Evolutionary conservation across 768 basidiomycete species (phyloP), one percentile per base, ranked within the genome.

Genomic region (Boletus sensibilis): DNA sequence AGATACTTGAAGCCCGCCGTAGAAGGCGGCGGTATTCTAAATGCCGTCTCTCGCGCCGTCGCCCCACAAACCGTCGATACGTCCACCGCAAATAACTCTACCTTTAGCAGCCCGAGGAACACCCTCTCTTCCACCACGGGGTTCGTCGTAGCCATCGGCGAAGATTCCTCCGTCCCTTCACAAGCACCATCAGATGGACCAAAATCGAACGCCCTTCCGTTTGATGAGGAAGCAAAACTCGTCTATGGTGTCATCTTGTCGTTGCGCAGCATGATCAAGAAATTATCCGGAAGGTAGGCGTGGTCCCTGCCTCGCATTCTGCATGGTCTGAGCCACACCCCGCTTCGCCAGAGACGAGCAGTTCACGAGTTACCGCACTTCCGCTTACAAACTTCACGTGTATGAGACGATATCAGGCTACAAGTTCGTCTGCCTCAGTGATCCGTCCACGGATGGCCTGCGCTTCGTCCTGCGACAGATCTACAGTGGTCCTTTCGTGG

Each of bases 181-280:
- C 63, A 57, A 10, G 5, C 67, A 25, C 43, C 49, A 10, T 21
- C 51, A 0, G 65, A 66, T 2, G 21, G 46, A 1, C 62, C 76
- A n/a, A 60, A 68, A 29, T 75, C 79, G 11, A 82, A 75, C 58
- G 78, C 83, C 4, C 76, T 99, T 20, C 79, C 96, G 7, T 98
- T 99, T 63, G 97, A 99, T 67, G 97, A 99, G 71, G 96, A 99
- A 72, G 88, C 88, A 1, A 99, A 99, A 69, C 81, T 99, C 58
- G 95, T 99, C 0, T 99, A 98, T 69, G 97, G 97, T 53, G 92
- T 99, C 52, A 79, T 98, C 14, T 77, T 98, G 41, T 94, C 92
- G 8, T 69, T 99, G 63, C 76, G 93, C 52, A 94, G 93, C 72
- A 96, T 98, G 94, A 78, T 96, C 68, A 96, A 86, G 78, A 98